phyloP scores from a whole-genome alignment of 1,284 basidiomycete genomes.

The Pyrrhoderma noxium region DNA sequence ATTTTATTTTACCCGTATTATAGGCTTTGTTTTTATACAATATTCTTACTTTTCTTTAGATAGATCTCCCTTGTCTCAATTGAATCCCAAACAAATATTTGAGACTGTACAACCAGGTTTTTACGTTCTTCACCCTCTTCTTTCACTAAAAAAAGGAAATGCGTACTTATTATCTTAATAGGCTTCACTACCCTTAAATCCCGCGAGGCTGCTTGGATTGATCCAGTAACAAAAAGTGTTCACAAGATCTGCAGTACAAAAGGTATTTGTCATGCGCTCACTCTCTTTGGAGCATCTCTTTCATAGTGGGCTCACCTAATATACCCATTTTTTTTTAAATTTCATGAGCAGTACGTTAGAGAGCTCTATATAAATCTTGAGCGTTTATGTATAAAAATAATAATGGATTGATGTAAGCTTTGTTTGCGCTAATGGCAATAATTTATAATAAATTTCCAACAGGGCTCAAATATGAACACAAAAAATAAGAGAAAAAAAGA shows the following conservation, averaged over 20 bases:
- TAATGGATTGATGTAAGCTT: too few species aligned
- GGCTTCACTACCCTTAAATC: slow-evolving; percentile 85
- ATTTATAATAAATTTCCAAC: too few species aligned
- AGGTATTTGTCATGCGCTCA: slow-evolving; percentile 77
- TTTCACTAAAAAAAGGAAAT: too few species aligned
- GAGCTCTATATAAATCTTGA: too few species aligned
- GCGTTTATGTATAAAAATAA: too few species aligned
- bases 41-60: slow-evolving; percentile 35
- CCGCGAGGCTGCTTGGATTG: slow-evolving; percentile 86
- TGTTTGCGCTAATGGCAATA: too few species aligned
- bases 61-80: slow-evolving; percentile 65
- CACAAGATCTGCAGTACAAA: slow-evolving; percentile 83
- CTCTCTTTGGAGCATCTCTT: slow-evolving; percentile 77
- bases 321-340: too few species aligned
- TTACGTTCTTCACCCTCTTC: too few species aligned
- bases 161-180: slow-evolving; percentile 25
- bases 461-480: too few species aligned
- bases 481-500: too few species aligned
- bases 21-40: slow-evolving; percentile 3
- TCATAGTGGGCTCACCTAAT: slow-evolving; percentile 33
- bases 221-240: slow-evolving; percentile 72
- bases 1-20: background rate
- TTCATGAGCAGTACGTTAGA: too few species aligned
- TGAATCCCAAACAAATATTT: slow-evolving; percentile 97
- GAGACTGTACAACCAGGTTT: slow-evolving; percentile 88